A percentile compares a stretch with the other conserved stretches of the same genome.
These are phyloP conservation scores for Phytopythium helicoides DNA, from an alignment of 352 stramenopile genomes.

Conservation along the genomic window DNA sequence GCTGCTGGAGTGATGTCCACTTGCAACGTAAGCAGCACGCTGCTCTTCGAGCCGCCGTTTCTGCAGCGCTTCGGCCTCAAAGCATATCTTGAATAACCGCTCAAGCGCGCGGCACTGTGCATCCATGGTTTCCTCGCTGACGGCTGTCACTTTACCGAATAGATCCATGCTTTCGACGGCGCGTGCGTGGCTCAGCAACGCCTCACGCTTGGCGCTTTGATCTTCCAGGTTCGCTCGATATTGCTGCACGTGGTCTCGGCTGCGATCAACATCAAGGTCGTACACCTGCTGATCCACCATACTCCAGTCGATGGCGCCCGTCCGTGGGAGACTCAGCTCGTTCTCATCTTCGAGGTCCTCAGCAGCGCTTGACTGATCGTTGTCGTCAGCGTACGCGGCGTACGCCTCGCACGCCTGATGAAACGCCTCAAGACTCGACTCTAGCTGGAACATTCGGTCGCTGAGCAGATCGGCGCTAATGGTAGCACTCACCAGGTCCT, in stretches of 20 bases:
- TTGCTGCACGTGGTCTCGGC: constrained; percentile 70
- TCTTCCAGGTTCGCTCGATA: constrained; percentile 71
- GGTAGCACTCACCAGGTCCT: constrained; percentile 75
- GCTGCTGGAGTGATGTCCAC: constrained; percentile 20
- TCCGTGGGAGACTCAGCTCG: constrained; percentile 22
- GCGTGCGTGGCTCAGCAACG: constrained; percentile 50
- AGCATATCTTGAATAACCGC: constrained; percentile 48
- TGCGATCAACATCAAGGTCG: constrained; percentile 71
- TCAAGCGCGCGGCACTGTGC: constrained; percentile 51
- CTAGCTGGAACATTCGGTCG: constrained; percentile 87
- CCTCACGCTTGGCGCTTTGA: constrained; percentile 61
- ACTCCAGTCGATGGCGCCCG: constrained; percentile 61
- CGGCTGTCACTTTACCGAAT: constrained; percentile 36
- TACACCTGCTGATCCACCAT: constrained; percentile 80
- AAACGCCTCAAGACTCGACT: constrained; percentile 76
- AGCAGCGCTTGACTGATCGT: constrained; percentile 9
- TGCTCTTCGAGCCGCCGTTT: constrained; percentile 51
- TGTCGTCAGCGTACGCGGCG: constrained; percentile 13
- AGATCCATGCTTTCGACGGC: constrained; percentile 39
- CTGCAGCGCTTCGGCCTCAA: constrained; percentile 51
- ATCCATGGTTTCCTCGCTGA: constrained; percentile 30
- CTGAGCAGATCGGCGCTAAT: constrained; percentile 84
- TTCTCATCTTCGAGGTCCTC: constrained; percentile 18
- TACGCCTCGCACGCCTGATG: constrained; percentile 57
- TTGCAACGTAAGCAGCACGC: constrained; percentile 25